A percentile compares a stretch with the other conserved stretches of the same genome.
Conservation (phyloP, 2,329 filamentous ascomycete genomes). For the Herpotrichia juniperi region DNA sequence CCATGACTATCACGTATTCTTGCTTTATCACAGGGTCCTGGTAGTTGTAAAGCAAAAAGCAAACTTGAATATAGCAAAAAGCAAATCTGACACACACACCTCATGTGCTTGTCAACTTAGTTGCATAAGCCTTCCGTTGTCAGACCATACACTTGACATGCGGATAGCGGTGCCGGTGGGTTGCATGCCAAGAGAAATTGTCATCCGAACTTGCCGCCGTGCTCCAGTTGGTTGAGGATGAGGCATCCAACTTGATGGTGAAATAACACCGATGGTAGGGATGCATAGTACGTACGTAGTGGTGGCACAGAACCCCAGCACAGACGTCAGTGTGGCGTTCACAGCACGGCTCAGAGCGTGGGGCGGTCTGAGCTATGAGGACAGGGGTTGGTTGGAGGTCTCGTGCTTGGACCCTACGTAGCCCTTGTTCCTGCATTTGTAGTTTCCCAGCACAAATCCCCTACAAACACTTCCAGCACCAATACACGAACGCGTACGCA, state of each 20-base stretch:
- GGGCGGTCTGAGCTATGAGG: not conserved
- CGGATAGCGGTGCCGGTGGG: slow-evolving; percentile 5
- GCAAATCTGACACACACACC: not conserved
- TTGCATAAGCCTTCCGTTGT: not conserved
- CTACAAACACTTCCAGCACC: not conserved
- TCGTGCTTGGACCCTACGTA: not conserved
- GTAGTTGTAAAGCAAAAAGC: not conserved
- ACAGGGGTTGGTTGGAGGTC: not conserved
- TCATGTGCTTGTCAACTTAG: not conserved
- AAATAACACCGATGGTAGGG: not conserved
- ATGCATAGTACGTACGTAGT: not conserved
- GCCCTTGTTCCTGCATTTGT: not conserved
- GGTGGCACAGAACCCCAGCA: not conserved
- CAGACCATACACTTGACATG: not conserved
- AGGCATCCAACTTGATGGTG: not conserved
- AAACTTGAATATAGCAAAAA: too few relatives aligned
- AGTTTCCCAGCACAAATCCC: not conserved
- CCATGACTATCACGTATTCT: too few relatives aligned
- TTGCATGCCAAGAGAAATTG: not conserved
- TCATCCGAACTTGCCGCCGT: not conserved
- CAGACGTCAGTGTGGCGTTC: slow-evolving; percentile 1
- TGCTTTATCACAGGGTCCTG: too few relatives aligned
- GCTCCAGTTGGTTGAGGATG: not conserved
- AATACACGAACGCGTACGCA: not conserved
- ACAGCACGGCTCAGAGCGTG: too few relatives aligned